Percentiles rank a stretch among this genome's conserved stretches.
These are phyloP conservation scores for Penicillium sp. DNA, from an alignment of 2,329 filamentous ascomycete species.

Conservation along the genomic window DNA sequence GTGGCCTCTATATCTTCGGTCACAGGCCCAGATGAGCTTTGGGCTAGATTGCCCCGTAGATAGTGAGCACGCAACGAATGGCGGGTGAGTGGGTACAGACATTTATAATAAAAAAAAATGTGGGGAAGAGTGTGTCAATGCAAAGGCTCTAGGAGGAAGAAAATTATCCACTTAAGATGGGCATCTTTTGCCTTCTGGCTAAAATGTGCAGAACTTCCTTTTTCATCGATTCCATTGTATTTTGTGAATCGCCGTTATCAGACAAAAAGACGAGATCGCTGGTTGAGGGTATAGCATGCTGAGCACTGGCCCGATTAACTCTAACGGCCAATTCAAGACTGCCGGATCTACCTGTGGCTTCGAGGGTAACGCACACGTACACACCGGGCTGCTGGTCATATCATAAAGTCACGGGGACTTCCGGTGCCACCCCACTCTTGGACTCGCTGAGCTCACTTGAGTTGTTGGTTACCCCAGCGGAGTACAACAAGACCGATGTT, in stretches of 20 bases:
- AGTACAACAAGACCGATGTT: slow-evolving; percentile 42
- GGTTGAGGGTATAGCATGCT: slow-evolving; percentile 23
- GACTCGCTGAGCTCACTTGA: slow-evolving; percentile 27
- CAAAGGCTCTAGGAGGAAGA: background rate
- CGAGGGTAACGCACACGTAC: slow-evolving; percentile 31
- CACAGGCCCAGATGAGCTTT: background rate
- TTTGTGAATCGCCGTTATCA: background rate
- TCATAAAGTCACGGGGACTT: slow-evolving; percentile 35
- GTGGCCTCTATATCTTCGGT: slow-evolving; percentile 6
- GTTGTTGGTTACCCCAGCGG: background rate
- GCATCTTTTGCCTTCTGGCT: slow-evolving; percentile 21
- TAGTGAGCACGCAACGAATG: background rate
- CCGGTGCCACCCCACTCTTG: slow-evolving; percentile 38
- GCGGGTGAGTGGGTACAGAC: background rate
- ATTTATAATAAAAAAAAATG: background rate
- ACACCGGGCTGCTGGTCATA: slow-evolving; percentile 32
- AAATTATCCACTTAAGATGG: background rate
- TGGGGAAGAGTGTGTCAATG: background rate
- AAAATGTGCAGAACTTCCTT: slow-evolving; percentile 38
- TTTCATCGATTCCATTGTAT: slow-evolving; percentile 39
- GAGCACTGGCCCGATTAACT: slow-evolving; percentile 42
- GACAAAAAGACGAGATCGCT: background rate
- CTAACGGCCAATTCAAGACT: slow-evolving; percentile 42
- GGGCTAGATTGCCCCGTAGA: background rate
- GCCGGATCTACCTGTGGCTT: slow-evolving; percentile 36